Evolutionary conservation across 2,329 filamentous ascomycete genomes (phyloP).

Genomic region (Penicillium sumatraense): DNA sequence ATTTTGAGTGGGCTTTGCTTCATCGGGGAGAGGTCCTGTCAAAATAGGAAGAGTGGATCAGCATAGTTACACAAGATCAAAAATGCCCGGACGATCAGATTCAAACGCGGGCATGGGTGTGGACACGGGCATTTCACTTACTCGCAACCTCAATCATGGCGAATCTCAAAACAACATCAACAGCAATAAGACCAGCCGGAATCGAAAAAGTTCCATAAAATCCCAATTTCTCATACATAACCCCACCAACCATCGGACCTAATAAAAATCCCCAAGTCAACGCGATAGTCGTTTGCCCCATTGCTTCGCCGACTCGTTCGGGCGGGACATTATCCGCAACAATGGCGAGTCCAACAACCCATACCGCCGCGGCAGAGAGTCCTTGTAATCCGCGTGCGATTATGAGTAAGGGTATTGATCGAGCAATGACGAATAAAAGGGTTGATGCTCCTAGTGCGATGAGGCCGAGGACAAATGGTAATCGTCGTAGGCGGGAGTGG

Average conservation of each 20-base stretch:
- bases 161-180: slow-evolving; percentile 65
- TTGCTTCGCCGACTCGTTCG: slow-evolving; percentile 62
- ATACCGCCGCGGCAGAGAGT: slow-evolving; percentile 61
- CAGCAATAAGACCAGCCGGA: slow-evolving; percentile 53
- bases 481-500: slow-evolving; percentile 59
- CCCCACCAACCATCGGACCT: slow-evolving; percentile 62
- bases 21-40: too few relatives aligned
- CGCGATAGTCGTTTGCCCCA: slow-evolving; percentile 57
- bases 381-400: slow-evolving; percentile 62
- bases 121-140: too few relatives aligned
- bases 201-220: slow-evolving; percentile 37
- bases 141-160: slow-evolving; percentile 59
- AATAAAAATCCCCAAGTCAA: slow-evolving; percentile 62
- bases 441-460: slow-evolving; percentile 58
- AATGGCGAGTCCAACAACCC: slow-evolving; percentile 64
- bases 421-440: slow-evolving; percentile 57
- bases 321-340: slow-evolving; percentile 63
- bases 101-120: too few relatives aligned
- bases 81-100: too few relatives aligned
- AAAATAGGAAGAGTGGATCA: too few relatives aligned
- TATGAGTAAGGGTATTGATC: slow-evolving; percentile 52
- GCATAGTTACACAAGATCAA: neutral
- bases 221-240: slow-evolving; percentile 52
- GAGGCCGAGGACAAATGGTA: slow-evolving; percentile 63
- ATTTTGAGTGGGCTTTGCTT: too few relatives aligned